Conservation (phyloP, 1,139 yeast species). For the Geotrichum cucujoidarum region DNA sequence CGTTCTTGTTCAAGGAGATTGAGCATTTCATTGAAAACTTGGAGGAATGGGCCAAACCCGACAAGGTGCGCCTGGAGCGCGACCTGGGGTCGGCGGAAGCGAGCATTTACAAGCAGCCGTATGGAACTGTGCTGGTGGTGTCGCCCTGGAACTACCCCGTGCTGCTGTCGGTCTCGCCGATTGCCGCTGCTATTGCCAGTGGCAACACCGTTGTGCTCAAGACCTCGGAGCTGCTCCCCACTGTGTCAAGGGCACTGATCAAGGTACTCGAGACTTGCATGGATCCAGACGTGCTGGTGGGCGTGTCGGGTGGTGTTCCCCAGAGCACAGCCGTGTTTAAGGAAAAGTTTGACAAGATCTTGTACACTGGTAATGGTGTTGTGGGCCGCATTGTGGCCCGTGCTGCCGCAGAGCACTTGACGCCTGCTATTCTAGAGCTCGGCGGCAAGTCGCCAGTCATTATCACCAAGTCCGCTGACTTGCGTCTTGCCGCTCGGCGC, state of each 20-base stretch:
- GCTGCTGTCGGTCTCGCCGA: conserved; percentile 56
- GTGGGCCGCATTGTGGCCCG: conserved; percentile 76
- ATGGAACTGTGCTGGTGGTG: conserved; percentile 71
- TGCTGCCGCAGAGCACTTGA: conserved; percentile 78
- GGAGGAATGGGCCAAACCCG: conserved; percentile 58
- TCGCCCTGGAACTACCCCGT: conserved; percentile 89
- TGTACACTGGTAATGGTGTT: conserved; percentile 75
- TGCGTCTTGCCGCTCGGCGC: conserved; percentile 58
- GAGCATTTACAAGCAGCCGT: conserved; percentile 59
- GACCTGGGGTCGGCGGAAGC: conserved; percentile 47
- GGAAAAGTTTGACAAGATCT: conserved; percentile 71
- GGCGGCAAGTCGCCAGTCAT: conserved; percentile 94
- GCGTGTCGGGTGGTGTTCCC: conserved; percentile 68
- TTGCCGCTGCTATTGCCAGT: conserved; percentile 78
- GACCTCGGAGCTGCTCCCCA: conserved; percentile 72
- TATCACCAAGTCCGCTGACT: conserved; percentile 47
- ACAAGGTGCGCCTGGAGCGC: conserved; percentile 45
- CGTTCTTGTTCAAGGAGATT: conserved; percentile 51
- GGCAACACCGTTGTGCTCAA: conserved; percentile 82
- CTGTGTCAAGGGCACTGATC: conserved; percentile 53
- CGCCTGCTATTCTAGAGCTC: conserved; percentile 77
- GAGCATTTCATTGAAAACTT: conserved; percentile 56
- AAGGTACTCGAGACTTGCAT: conserved; percentile 53
- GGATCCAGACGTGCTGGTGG: conserved; percentile 50
- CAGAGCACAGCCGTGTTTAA: conserved; percentile 66